Base-by-base conservation (phyloP, 2,329 filamentous ascomycete genomes). In the Scytalidium sp. region DNA sequence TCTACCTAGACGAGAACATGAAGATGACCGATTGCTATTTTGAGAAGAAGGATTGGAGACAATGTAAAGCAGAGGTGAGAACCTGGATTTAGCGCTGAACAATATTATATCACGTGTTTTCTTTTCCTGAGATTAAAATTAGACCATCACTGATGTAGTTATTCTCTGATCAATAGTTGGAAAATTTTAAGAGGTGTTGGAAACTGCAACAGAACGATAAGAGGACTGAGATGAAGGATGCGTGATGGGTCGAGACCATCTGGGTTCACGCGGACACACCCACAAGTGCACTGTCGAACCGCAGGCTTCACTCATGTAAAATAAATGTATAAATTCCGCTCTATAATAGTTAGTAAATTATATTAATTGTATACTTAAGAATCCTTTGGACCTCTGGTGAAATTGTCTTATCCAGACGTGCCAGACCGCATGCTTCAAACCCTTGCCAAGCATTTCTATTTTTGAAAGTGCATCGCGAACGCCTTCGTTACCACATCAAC, bases 21-120 rank as follows among this genome's bases (percentile, higher is more conserved):
- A 92, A 84, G 64, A 81, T 99, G 84, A 97, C 91, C 29, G 90
- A 97, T 68, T 99, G 94, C 71, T 96, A 95, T 69, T 96, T 83
- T 65, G 90, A 93, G 49, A 96, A 92, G 78, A 96, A 92, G 67
- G 94, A 99, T 67, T 99, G 94, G 93, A 79, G 94, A 60, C 78
- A 80, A 50, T 99, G 94, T 71, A 88, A 88, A 65, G 78, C 84
- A 58, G 93, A 97, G 82, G 93, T 96, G 68, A 75, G 87, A 73
- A 49, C 42, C 47, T 43, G 9, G 47, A 50, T 40, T 58, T 62
- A 55, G 56, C 53, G 58, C 53, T 52, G 22, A 48, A 7, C 9
- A 20, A n/a, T 45, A 44, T 43, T n/a, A 25, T 50, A 59, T 60
- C 60, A 62, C 58, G 56, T 61, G 57, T 23, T n/a, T 39, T 9